Evolutionary conservation across 2,329 filamentous ascomycete genomes (phyloP), one percentile per base, ranked within the genome.

Genomic region (Arthrobotrys megalospora): DNA sequence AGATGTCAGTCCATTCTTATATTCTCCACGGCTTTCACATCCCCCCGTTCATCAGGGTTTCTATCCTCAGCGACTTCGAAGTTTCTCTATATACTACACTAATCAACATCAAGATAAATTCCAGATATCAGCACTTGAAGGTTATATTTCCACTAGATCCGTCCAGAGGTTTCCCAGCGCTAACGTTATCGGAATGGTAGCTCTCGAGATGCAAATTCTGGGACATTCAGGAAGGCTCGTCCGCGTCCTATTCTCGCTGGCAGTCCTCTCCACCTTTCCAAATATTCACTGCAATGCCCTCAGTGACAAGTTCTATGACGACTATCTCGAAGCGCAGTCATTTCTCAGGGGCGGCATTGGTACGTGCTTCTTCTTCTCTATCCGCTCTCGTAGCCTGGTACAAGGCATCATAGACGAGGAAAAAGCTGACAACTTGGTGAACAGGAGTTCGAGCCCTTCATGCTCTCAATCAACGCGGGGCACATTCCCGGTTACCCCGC

Each of bases 221-320:
- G 55, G 10, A 1, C 1, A 19, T 32, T 10, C 12, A 28, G 11
- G 21, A 24, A 7, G 32, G 19, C 19, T 41, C 11, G 11, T 58
- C 19, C 36, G 19, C 4, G 8, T 41, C 28, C 2, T 65, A 14
- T n/a, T 52, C 5, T 3, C 47, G 8, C n/a, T 28, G 14, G 41
- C 12, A 6, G 12, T 47, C 8, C 10, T 67, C 10, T 21, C 43
- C 8, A 43, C 8, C 14, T 10, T 62, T n/a, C 50, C 50, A n/a
- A 24, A 45, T 6, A 21, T 68, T 21, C 24, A 10, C n/a, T 72
- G 67, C 38, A 12, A 16, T 14, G 75, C 75, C 34, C 21, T 78
- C 36, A 72, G 67, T 41, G 52, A 63, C 8, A 78, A 45, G 38
- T 78, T 78, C 16, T 78, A 78, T 16, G 50, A 72, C 52, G 43